Percentiles rank a stretch among this genome's conserved stretches.
Evolutionary conservation across 108 stramenopile genomes (phyloP).

Genomic region (Fragilariopsis cylindrus): DNA sequence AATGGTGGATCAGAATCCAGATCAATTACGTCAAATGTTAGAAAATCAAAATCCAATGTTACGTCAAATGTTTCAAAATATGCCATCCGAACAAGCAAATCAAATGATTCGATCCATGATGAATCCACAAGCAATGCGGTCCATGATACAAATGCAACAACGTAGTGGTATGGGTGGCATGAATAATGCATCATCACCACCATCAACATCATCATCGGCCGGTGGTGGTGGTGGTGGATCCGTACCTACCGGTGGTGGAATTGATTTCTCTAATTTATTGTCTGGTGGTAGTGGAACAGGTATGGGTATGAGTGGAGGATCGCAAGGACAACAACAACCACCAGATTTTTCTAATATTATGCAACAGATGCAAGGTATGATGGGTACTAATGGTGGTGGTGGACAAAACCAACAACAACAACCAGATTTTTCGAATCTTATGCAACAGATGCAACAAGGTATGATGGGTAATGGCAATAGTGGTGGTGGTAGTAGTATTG

Average conservation of each 20-base stretch:
- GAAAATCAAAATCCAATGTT: constrained; percentile 74
- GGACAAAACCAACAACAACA: constrained; percentile 15
- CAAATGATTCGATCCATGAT: constrained; percentile 70
- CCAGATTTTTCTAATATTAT: constrained; percentile 25
- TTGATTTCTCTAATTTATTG: constrained; percentile 62
- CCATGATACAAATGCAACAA: constrained; percentile 78
- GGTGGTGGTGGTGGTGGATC: neutral
- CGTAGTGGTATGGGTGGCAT: constrained; percentile 25
- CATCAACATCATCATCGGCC: neutral
- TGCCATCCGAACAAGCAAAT: constrained; percentile 48
- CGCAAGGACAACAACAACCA: constrained; percentile 10
- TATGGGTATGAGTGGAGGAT: too few relatives aligned
- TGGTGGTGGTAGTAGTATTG: constrained; percentile 16
- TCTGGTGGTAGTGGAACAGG: neutral
- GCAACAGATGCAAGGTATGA: constrained; percentile 28
- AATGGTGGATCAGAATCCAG: constrained; percentile 69
- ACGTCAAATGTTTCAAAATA: constrained; percentile 71
- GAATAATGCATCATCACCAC: constrained; percentile 14
- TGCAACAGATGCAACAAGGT: constrained; percentile 31
- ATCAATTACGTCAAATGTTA: constrained; percentile 63
- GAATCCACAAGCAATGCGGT: constrained; percentile 69
- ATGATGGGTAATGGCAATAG: constrained; percentile 5
- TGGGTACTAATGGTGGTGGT: constrained; percentile 11
- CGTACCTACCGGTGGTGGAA: constrained; percentile 34
- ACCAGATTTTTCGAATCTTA: constrained; percentile 22